Conservation (phyloP, 1,139 yeast species). For the Yamadazyma friedrichii region DNA sequence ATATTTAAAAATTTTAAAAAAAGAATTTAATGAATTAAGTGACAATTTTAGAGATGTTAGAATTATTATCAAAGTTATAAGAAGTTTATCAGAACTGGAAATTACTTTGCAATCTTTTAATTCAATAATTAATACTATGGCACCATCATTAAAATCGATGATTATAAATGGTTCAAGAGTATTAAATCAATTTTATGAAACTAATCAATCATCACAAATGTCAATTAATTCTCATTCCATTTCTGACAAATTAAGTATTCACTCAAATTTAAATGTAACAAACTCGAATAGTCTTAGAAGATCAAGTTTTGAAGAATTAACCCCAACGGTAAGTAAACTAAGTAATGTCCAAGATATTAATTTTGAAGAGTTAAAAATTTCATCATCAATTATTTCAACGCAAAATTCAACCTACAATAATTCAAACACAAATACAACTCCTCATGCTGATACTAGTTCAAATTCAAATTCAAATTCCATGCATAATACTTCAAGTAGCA, state of each 20-base stretch:
- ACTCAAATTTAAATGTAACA: constrained; percentile 8
- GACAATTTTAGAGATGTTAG: constrained; percentile 31
- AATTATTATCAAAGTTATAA: constrained; percentile 38
- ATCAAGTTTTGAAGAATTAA: constrained; percentile 9
- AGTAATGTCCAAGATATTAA: constrained; percentile 5
- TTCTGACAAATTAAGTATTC: constrained; percentile 11
- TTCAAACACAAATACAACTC: not conserved
- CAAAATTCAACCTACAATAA: not conserved
- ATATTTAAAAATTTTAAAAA: constrained; percentile 26
- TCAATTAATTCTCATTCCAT: constrained; percentile 10
- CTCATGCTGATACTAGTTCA: not conserved
- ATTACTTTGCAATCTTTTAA: constrained; percentile 24
- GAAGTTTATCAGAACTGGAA: constrained; percentile 33
- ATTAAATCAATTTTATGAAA: constrained; percentile 23
- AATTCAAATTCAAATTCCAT: not conserved
- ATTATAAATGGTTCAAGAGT: constrained; percentile 31
- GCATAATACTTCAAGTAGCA: not conserved
- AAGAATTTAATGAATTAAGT: constrained; percentile 22
- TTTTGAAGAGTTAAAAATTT: constrained; percentile 12
- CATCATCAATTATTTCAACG: constrained; percentile 7
- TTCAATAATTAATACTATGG: constrained; percentile 23
- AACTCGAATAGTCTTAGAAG: not conserved
- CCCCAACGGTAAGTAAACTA: constrained; percentile 7
- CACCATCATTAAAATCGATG: constrained; percentile 26
- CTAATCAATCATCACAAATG: constrained; percentile 10